Percentiles rank a stretch among this genome's conserved stretches.
Conservation (phyloP, 352 stramenopile genomes). For the Peronospora belbahrii region DNA sequence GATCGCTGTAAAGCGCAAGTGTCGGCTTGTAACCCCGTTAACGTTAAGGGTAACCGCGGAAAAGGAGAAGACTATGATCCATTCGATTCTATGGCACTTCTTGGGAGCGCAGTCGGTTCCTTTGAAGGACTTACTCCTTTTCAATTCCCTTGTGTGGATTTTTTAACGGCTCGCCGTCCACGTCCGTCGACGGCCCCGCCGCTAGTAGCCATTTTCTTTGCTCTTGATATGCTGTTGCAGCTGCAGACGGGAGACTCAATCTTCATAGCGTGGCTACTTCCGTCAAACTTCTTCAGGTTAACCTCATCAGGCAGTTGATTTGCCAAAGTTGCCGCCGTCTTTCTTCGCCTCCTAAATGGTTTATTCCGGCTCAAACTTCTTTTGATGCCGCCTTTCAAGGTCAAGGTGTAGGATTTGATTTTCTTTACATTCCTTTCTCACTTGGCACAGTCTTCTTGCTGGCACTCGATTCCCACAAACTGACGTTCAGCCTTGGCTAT, state of each 20-base stretch:
- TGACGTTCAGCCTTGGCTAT: too few relatives aligned
- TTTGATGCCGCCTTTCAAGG: not conserved
- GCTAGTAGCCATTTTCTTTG: too few relatives aligned
- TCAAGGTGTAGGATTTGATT: not conserved
- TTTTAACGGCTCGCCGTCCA: too few relatives aligned
- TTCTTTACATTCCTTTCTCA: constrained; percentile 3
- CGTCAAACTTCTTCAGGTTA: constrained; percentile 2
- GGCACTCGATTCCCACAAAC: not conserved
- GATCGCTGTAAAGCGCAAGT: not conserved
- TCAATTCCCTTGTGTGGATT: too few relatives aligned
- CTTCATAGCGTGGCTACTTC: not conserved
- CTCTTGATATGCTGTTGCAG: too few relatives aligned
- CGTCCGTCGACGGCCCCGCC: too few relatives aligned
- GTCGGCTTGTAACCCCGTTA: not conserved
- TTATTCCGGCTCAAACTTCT: not conserved
- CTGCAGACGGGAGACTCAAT: not conserved
- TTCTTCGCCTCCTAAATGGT: not conserved
- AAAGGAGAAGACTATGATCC: too few relatives aligned
- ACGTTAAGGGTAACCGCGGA: not conserved
- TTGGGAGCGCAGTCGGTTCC: too few relatives aligned
- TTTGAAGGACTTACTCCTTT: too few relatives aligned
- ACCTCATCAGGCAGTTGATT: constrained; percentile 7
- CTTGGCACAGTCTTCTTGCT: not conserved
- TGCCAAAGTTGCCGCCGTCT: not conserved
- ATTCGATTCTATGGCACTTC: too few relatives aligned